phyloP scores from a whole-genome alignment of 306 rosid species.

The Cucurbita maxima region DNA sequence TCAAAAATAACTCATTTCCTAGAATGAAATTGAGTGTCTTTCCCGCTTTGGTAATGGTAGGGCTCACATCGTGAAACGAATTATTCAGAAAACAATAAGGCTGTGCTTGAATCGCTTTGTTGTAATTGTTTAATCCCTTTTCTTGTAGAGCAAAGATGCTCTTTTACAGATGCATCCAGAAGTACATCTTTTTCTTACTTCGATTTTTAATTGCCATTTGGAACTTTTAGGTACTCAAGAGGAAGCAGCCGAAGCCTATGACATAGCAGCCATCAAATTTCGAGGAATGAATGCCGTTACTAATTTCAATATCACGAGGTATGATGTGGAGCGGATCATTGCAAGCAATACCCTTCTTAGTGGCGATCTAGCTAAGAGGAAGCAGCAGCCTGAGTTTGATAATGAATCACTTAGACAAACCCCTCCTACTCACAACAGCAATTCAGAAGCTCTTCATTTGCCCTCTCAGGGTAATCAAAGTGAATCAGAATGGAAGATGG shows the following conservation, averaged over 20 bases:
- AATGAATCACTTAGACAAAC: constrained; percentile 23
- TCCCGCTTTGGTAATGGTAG: constrained; percentile 1
- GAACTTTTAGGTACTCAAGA: constrained; percentile 67
- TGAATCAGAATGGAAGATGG: constrained; percentile 48
- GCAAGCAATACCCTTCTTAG: constrained; percentile 62
- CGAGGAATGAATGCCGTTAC: constrained; percentile 77
- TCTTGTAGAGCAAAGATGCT: neutral
- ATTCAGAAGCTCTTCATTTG: neutral
- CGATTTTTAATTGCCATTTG: neutral
- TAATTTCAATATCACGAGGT: constrained; percentile 71
- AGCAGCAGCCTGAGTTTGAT: constrained; percentile 13
- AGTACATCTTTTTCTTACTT: neutral
- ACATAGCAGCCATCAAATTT: constrained; percentile 79
- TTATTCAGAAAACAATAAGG: neutral
- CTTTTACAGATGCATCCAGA: neutral
- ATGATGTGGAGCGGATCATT: constrained; percentile 72
- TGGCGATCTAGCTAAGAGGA: constrained; percentile 44
- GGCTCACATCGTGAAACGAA: neutral
- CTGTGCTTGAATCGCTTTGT: neutral
- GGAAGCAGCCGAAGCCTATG: constrained; percentile 94
- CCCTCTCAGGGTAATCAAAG: constrained; percentile 23
- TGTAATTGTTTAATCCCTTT: neutral
- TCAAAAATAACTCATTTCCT: neutral
- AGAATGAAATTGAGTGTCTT: neutral
- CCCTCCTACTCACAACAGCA: neutral